phyloP scores from a whole-genome alignment of 441 rosid genomes.

The Lepidium campestre region DNA sequence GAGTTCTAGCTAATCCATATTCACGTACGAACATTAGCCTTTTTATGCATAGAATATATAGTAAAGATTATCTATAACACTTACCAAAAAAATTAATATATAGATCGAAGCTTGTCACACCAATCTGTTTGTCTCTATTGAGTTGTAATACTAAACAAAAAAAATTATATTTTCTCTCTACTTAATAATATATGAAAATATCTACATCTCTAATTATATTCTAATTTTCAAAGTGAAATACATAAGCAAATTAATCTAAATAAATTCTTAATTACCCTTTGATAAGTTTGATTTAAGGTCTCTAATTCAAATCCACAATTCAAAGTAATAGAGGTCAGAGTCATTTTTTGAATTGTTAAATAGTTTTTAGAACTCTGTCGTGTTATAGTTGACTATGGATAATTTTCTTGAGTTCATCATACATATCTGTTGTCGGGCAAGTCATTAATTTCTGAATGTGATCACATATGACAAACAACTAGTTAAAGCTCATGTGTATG shows the following conservation, averaged over 20 bases:
- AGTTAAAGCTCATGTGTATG: constrained; percentile 6
- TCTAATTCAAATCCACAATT: background rate
- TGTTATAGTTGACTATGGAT: constrained; percentile 22
- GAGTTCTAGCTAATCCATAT: background rate
- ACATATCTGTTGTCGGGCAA: constrained; percentile 15
- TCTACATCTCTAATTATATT: background rate
- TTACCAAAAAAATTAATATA: background rate
- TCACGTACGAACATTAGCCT: background rate
- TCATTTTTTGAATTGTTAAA: background rate
- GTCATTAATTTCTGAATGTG: constrained; percentile 23
- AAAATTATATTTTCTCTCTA: too few relatives aligned
- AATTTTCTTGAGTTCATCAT: constrained; percentile 18
- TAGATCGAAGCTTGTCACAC: background rate
- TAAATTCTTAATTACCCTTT: background rate
- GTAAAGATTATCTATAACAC: background rate
- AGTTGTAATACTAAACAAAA: background rate
- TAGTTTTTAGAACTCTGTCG: constrained; percentile 6
- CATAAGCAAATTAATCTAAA: background rate
- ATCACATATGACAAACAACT: constrained; percentile 20
- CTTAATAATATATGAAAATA: background rate
- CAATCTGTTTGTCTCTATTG: background rate
- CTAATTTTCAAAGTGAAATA: background rate
- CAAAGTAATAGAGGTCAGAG: background rate
- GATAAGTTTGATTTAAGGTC: background rate
- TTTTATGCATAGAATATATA: background rate